Base-by-base conservation (phyloP, 1,284 basidiomycete species). In the Blastosporella zonata region DNA sequence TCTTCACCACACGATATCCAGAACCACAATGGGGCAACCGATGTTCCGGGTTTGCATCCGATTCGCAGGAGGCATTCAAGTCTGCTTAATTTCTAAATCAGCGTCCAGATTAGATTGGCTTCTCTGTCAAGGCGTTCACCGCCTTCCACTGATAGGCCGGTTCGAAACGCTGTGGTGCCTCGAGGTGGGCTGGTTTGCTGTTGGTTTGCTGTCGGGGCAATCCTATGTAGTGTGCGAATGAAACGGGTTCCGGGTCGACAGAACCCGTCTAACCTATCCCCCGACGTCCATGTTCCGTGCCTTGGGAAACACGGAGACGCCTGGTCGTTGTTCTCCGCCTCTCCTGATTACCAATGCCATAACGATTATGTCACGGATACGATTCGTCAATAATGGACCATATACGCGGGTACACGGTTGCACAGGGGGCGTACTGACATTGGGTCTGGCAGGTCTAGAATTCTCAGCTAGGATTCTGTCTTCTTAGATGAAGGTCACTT, bases 41-140 rank as follows among this genome's bases (percentile, higher is more conserved):
- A 27, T 13, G 6, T 4, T 6, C 41, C 40, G 35, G 47, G 9
- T 25, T 29, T 15, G 21, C 18, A 38, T 27, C 35, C 47, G 41
- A 49, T 43, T 43, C 18, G 46, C 28, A 38, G 23, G 18, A 15
- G 10, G 6, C 7, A 3, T 13, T 17, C 3, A 21, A 15, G 28
- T 21, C 34, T 20, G 22, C 35, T 15, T 25, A 40, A 37, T 48
- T 41, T 27, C 47, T 38, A 38, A 37, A 49, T 49, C 20, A 25
- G 35, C 23, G 28, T 27, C 27, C 35, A 48, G 47, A 48, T 48
- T 48, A 43, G 47, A 49, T 43, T 38, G 35, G 28, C 41, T 49
- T 49, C 33, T 25, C 46, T 47, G 40, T 48, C 46, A 15, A 9
- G 13, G 18, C 8, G 15, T 40, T 39, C 46, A 49, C n/a, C 22